Evolutionary conservation across 1,284 basidiomycete species (phyloP).

Genomic region (Melampsora abietis-canadensis): DNA sequence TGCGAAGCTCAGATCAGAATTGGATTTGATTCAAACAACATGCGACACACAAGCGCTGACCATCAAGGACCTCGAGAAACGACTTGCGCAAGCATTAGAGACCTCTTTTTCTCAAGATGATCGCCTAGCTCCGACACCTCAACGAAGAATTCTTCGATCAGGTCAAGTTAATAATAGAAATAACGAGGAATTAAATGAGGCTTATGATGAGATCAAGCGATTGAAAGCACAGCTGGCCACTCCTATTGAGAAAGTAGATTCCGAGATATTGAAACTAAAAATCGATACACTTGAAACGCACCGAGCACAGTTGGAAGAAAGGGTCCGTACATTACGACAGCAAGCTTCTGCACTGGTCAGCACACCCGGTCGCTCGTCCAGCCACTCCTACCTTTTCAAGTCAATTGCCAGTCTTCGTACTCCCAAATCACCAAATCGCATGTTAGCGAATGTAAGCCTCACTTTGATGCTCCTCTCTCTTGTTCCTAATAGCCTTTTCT

Average conservation of each 20-base stretch:
- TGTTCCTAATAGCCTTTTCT: slow-evolving; percentile 37
- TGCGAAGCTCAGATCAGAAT: slow-evolving; percentile 54
- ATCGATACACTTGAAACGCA: slow-evolving; percentile 72
- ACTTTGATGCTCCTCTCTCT: slow-evolving; percentile 15
- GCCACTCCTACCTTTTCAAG: slow-evolving; percentile 48
- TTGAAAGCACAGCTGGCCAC: slow-evolving; percentile 69
- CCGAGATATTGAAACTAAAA: slow-evolving; percentile 67
- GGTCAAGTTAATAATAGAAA: slow-evolving; percentile 59
- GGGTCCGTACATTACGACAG: slow-evolving; percentile 60
- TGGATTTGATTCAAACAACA: slow-evolving; percentile 42
- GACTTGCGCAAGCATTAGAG: slow-evolving; percentile 51
- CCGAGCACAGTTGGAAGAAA: slow-evolving; percentile 67
- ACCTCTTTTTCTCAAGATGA: slow-evolving; percentile 15
- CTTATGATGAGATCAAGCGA: slow-evolving; percentile 72
- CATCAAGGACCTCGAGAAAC: slow-evolving; percentile 30
- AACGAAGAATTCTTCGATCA: slow-evolving; percentile 54
- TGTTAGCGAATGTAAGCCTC: slow-evolving; percentile 66
- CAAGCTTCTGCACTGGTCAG: slow-evolving; percentile 45
- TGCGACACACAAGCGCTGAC: slow-evolving; percentile 31
- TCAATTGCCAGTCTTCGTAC: slow-evolving; percentile 62
- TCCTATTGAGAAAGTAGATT: slow-evolving; percentile 69
- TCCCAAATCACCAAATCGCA: slow-evolving; percentile 59
- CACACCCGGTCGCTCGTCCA: slow-evolving; percentile 48
- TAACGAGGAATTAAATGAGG: slow-evolving; percentile 69
- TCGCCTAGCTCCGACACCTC: slow-evolving; percentile 6